Conservation (phyloP, 768 basidiomycete species). For the Naganishia randhawae region DNA sequence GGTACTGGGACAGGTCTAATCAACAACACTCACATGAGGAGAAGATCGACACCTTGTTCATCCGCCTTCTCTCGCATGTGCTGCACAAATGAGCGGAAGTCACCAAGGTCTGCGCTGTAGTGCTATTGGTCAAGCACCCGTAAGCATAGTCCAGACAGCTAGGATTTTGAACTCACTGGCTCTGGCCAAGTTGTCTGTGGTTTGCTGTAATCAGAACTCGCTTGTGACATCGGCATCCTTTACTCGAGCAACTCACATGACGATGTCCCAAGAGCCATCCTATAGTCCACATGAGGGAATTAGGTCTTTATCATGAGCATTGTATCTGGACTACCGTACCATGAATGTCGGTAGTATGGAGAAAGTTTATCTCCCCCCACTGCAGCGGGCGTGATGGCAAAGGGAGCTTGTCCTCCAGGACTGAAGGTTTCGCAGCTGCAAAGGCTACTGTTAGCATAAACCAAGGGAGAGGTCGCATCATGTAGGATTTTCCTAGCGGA, state of each 20-base stretch:
- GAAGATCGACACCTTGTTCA: conserved; percentile 72
- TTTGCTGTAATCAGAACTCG: conserved; percentile 2
- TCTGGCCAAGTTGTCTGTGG: conserved; percentile 48
- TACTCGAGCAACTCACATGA: conserved; percentile 37
- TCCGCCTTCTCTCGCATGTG: conserved; percentile 75
- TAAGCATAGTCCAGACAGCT: neutral
- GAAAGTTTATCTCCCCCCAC: conserved; percentile 86
- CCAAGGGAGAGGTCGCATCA: neutral
- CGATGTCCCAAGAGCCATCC: conserved; percentile 81
- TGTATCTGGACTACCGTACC: conserved; percentile 42
- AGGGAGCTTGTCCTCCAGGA: conserved; percentile 25
- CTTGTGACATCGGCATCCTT: neutral
- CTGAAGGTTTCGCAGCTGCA: neutral
- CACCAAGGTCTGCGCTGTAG: conserved; percentile 64
- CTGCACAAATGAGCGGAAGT: conserved; percentile 77
- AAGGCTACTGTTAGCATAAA: neutral
- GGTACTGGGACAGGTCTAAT: neutral
- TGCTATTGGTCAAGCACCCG: conserved; percentile 33
- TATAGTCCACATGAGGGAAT: conserved; percentile 4
- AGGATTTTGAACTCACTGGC: conserved; percentile 35
- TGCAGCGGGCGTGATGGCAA: conserved; percentile 63
- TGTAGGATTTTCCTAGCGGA: neutral
- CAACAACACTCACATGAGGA: conserved; percentile 57
- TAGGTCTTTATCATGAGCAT: neutral
- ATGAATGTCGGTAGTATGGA: conserved; percentile 81